Conservation (phyloP, 177 flowering plant species). For the Vitis hybrid region DNA sequence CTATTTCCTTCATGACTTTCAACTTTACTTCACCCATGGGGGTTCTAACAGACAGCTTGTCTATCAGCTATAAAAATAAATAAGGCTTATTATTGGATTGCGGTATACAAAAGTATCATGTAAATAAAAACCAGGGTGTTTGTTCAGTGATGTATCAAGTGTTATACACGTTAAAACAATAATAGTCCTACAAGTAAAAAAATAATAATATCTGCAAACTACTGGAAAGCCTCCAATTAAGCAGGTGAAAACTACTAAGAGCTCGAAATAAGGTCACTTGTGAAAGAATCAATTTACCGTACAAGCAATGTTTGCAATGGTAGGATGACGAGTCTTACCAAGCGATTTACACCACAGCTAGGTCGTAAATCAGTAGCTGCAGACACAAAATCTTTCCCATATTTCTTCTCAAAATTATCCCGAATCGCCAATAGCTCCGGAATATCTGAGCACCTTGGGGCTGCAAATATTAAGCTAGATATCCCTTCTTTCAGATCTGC, state of each 20-base stretch:
- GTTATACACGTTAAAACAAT: no score
- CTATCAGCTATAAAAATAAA: slow-evolving; percentile 63
- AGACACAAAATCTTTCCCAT: slow-evolving; percentile 84
- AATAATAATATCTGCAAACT: no score
- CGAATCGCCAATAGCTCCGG: slow-evolving; percentile 70
- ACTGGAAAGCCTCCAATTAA: neutral
- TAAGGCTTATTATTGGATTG: slow-evolving; percentile 1
- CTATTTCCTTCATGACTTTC: slow-evolving; percentile 94
- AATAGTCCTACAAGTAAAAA: no score
- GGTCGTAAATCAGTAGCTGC: slow-evolving; percentile 91
- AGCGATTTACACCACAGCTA: slow-evolving; percentile 83
- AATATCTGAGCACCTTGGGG: slow-evolving; percentile 88
- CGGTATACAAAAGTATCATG: neutral
- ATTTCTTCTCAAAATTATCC: slow-evolving; percentile 79
- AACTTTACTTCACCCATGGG: slow-evolving; percentile 84
- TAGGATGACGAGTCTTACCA: slow-evolving; percentile 35
- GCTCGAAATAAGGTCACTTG: no score
- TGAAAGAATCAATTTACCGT: neutral
- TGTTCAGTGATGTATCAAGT: neutral
- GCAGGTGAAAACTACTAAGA: no score
- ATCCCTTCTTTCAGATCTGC: slow-evolving; percentile 94
- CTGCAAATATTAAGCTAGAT: slow-evolving; percentile 82
- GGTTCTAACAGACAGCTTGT: slow-evolving; percentile 84
- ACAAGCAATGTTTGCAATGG: neutral
- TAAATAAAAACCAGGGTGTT: neutral